phyloP scores from a whole-genome alignment of 768 basidiomycete species.

The Mycena polygramma region DNA sequence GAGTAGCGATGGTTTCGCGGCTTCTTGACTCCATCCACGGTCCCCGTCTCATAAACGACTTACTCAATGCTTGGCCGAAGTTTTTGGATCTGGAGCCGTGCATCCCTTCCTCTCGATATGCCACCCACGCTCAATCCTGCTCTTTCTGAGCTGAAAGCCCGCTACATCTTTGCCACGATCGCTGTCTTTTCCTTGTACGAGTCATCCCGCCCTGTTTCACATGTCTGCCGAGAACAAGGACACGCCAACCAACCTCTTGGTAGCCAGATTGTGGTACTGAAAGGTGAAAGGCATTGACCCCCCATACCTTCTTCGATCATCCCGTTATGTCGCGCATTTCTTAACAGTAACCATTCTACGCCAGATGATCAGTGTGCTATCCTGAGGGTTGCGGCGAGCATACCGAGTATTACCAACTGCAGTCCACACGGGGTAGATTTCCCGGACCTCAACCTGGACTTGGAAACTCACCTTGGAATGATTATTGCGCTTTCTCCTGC shows the following conservation, averaged over 20 bases:
- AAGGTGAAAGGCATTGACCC: not conserved
- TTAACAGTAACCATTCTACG: not conserved
- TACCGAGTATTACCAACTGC: not conserved
- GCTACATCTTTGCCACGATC: conserved; percentile 5
- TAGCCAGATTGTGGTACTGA: conserved; percentile 17
- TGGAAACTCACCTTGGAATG: conserved; percentile 19
- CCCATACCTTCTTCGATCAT: conserved; percentile 8
- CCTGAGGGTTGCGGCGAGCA: not conserved
- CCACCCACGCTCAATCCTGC: not conserved
- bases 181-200: conserved; percentile 10
- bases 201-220: conserved; percentile 12
- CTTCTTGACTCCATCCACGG: conserved; percentile 11
- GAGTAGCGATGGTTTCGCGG: not conserved
- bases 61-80: conserved; percentile 15
- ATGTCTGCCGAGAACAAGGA: not conserved
- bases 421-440: not conserved
- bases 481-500: conserved; percentile 15
- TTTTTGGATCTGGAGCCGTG: conserved; percentile 18
- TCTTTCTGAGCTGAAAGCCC: not conserved
- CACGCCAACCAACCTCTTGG: not conserved
- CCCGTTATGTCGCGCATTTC: conserved; percentile 7
- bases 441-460: not conserved
- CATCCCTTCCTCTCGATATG: not conserved
- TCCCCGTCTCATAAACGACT: conserved; percentile 15
- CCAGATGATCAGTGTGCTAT: not conserved